Evolutionary conservation across 768 basidiomycete species (phyloP).

Genomic region (Mycena rosella): DNA sequence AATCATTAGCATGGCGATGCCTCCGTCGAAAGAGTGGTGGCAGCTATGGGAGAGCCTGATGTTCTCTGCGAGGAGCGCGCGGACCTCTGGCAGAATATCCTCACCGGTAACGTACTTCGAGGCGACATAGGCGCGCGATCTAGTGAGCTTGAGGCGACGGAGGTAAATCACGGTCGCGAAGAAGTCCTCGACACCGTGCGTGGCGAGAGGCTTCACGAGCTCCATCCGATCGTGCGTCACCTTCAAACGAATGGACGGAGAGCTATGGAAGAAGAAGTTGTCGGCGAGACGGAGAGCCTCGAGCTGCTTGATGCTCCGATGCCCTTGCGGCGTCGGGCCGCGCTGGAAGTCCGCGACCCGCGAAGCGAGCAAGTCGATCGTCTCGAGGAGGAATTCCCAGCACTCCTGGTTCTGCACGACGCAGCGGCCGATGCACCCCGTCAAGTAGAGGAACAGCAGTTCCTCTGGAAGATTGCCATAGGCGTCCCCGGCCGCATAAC

Average conservation of each 20-base stretch:
- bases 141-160: conserved; percentile 29
- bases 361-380: conserved; percentile 26
- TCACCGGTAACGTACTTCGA: conserved; percentile 23
- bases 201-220: conserved; percentile 24
- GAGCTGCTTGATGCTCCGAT: conserved; percentile 28
- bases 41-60: conserved; percentile 27
- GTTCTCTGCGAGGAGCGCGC: conserved; percentile 26
- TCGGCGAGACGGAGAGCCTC: conserved; percentile 25
- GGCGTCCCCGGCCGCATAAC: conserved; percentile 6
- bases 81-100: conserved; percentile 29
- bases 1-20: conserved; percentile 9
- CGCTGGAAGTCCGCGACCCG: conserved; percentile 22
- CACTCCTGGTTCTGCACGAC: conserved; percentile 23
- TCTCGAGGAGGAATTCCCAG: conserved; percentile 29
- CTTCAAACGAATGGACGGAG: conserved; percentile 16
- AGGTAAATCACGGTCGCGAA: conserved; percentile 24
- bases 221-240: conserved; percentile 32
- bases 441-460: conserved; percentile 29
- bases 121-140: conserved; percentile 18
- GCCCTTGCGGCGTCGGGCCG: conserved; percentile 26
- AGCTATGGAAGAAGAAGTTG: conserved; percentile 29
- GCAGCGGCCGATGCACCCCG: conserved; percentile 30
- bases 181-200: conserved; percentile 28
- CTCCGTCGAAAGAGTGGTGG: conserved; percentile 23
- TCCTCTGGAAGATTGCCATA: conserved; percentile 23